Evolutionary conservation across 2,329 filamentous ascomycete species (phyloP).

Genomic region (Fusarium nanum): DNA sequence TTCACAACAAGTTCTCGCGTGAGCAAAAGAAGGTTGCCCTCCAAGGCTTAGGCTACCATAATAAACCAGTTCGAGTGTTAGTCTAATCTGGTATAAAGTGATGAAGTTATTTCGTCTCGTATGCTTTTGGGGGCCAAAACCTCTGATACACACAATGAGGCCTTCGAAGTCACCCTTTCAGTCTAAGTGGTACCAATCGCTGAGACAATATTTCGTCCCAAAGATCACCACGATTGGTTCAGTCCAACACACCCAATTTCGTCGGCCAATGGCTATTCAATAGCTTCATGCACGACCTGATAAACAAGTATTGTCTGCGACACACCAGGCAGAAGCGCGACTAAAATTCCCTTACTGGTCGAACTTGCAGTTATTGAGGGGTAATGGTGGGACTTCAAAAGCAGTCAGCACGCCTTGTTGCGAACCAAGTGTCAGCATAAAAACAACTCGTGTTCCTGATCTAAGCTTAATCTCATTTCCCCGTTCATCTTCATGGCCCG

Average conservation of each 20-base stretch:
- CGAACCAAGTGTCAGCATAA: not conserved
- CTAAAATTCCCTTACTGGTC: not conserved
- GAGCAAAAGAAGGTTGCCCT: too few species aligned
- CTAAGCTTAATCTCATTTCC: rapidly evolving
- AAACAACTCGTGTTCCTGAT: not conserved
- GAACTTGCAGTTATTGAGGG: not conserved
- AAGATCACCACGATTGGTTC: not conserved
- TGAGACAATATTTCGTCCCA: not conserved
- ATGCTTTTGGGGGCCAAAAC: not conserved
- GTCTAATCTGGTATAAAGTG: rapidly evolving
- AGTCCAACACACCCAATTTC: rapidly evolving
- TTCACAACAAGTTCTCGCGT: not conserved
- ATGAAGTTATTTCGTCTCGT: not conserved
- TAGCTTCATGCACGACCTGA: not conserved
- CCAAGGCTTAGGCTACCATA: not conserved
- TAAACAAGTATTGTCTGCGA: not conserved
- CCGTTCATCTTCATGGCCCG: rapidly evolving
- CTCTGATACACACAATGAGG: not conserved
- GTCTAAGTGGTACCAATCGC: not conserved
- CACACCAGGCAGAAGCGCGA: conserved; percentile 11
- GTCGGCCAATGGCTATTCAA: rapidly evolving
- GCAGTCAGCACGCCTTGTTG: not conserved
- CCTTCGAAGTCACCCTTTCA: not conserved
- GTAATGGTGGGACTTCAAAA: not conserved
- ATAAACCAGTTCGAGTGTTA: rapidly evolving